phyloP scores from a whole-genome alignment of 2,329 filamentous ascomycete species.

The Aspergillus ibericus region DNA sequence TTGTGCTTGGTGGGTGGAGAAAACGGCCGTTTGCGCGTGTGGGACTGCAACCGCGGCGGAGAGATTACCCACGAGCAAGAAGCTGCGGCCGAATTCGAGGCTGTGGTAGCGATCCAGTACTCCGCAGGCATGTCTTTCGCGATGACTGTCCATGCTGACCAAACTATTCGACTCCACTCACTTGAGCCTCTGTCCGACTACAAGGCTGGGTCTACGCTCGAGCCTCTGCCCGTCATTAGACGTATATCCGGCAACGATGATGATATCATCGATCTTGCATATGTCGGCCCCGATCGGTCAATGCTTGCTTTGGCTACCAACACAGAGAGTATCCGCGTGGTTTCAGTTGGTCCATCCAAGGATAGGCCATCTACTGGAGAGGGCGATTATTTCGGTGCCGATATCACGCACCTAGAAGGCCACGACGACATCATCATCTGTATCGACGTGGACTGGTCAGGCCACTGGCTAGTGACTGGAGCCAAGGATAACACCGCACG shows the following conservation, averaged over 20 bases:
- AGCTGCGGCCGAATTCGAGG: slow-evolving; percentile 58
- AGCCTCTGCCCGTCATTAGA: slow-evolving; percentile 63
- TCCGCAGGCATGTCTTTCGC: slow-evolving; percentile 66
- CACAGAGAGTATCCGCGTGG: slow-evolving; percentile 84
- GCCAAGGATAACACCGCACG: slow-evolving; percentile 95
- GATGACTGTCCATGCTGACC: slow-evolving; percentile 82
- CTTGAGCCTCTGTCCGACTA: slow-evolving; percentile 38
- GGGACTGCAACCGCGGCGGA: slow-evolving; percentile 73
- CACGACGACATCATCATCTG: slow-evolving; percentile 96
- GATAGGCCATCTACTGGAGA: slow-evolving; percentile 33
- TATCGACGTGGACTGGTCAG: slow-evolving; percentile 93
- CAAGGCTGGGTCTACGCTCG: slow-evolving; percentile 49
- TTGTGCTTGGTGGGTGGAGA: slow-evolving; percentile 83
- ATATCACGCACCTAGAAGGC: slow-evolving; percentile 80
- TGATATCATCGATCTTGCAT: slow-evolving; percentile 93
- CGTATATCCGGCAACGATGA: slow-evolving; percentile 95
- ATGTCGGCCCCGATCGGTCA: slow-evolving; percentile 76
- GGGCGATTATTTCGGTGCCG: slow-evolving; percentile 77
- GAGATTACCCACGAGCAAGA: slow-evolving; percentile 78
- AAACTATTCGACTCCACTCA: slow-evolving; percentile 77
- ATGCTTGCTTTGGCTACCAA: slow-evolving; percentile 90
- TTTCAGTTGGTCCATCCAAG: slow-evolving; percentile 61
- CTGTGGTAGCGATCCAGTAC: slow-evolving; percentile 72
- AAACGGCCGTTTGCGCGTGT: slow-evolving; percentile 78
- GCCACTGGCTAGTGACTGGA: slow-evolving; percentile 92